Conservation (phyloP, 2,329 filamentous ascomycete species). For the Fusarium heterosporum region DNA sequence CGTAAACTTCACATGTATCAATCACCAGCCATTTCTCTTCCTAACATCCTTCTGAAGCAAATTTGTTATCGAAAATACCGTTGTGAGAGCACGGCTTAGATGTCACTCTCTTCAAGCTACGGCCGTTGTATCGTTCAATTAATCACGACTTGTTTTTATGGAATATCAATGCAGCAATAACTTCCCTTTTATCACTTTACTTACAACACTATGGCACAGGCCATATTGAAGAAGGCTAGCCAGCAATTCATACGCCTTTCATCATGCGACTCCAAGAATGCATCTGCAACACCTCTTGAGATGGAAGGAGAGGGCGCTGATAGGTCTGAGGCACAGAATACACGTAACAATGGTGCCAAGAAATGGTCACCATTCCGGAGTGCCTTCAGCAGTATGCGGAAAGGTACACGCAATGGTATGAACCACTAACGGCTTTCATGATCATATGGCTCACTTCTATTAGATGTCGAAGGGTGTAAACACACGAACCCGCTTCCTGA, state of each 20-base stretch:
- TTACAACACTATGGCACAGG: conserved; percentile 47
- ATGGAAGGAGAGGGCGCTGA: conserved; percentile 15
- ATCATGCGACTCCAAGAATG: conserved; percentile 29
- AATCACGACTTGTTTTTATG: conserved; percentile 5
- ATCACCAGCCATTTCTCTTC: background rate
- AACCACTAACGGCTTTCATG: background rate
- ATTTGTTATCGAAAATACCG: conserved; percentile 1
- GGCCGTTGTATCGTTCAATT: conserved; percentile 6
- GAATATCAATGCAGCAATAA: conserved; percentile 21
- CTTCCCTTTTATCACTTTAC: conserved; percentile 15
- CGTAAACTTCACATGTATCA: background rate
- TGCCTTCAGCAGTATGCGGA: conserved; percentile 51
- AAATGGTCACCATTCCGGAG: conserved; percentile 53
- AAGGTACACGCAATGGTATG: conserved; percentile 47
- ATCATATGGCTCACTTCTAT: background rate
- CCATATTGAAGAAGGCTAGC: conserved; percentile 45
- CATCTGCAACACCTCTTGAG: conserved; percentile 15
- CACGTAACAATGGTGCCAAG: conserved; percentile 45
- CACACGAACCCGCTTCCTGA: conserved; percentile 3
- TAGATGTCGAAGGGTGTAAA: conserved; percentile 45
- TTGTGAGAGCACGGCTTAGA: background rate
- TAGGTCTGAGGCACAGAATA: conserved; percentile 14
- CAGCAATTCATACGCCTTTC: conserved; percentile 40
- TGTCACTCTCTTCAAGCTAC: conserved; percentile 18
- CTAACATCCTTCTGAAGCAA: background rate